Percentiles rank a stretch among this genome's conserved stretches.
Conservation (phyloP, 140 eudicot genomes). For the Stevia rebaudiana region DNA sequence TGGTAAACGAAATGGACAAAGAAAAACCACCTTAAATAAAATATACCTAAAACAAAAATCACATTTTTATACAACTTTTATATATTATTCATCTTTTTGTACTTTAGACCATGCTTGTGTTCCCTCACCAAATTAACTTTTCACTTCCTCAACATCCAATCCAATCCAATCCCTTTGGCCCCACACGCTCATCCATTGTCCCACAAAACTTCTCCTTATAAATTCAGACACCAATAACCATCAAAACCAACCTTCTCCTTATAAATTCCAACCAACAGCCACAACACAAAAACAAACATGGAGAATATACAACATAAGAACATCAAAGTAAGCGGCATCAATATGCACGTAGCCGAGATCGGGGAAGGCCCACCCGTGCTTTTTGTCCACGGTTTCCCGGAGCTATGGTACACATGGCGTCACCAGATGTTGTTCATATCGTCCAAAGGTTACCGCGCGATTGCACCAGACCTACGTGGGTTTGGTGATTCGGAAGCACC, state of each 20-base stretch:
- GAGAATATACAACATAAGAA: conserved; percentile 43
- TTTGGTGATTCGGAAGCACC: conserved; percentile 59
- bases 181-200: no score
- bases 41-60: no score
- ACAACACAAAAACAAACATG: conserved; percentile 25
- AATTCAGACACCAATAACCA: no score
- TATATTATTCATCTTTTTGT: no score
- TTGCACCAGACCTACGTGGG: conserved; percentile 67
- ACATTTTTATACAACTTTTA: no score
- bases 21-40: no score
- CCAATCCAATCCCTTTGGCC: no score
- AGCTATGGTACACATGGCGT: conserved; percentile 72
- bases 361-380: conserved; percentile 51
- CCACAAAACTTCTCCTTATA: no score
- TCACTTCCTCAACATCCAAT: no score
- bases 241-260: background rate
- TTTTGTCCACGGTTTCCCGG: conserved; percentile 61
- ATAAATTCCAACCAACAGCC: background rate
- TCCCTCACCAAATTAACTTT: no score
- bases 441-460: conserved; percentile 44
- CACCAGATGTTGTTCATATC: conserved; percentile 49
- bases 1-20: no score
- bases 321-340: conserved; percentile 44
- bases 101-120: no score
- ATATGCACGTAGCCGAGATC: conserved; percentile 55